Conservation (phyloP, 352 stramenopile genomes). For the Phytophthora pseudosyringae region DNA sequence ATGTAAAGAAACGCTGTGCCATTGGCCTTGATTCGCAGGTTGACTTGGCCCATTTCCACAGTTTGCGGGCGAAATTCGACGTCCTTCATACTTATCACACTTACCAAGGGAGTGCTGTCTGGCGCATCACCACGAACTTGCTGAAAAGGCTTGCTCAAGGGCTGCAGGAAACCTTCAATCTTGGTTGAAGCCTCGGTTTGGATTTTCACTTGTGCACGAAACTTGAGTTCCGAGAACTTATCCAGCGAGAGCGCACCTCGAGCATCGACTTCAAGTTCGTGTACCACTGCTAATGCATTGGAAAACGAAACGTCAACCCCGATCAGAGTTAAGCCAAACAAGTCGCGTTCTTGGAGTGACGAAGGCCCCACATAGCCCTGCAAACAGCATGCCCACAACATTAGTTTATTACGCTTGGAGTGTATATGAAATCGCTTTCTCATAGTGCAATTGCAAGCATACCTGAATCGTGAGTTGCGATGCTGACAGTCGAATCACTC, state of each 20-base stretch:
- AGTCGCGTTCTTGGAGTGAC: slow-evolving; percentile 42
- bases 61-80: slow-evolving; percentile 56
- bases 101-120: slow-evolving; percentile 35
- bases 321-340: slow-evolving; percentile 48
- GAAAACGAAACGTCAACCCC: slow-evolving; percentile 52
- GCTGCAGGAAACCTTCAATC: slow-evolving; percentile 57
- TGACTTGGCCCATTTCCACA: slow-evolving; percentile 52
- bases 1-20: slow-evolving; percentile 48
- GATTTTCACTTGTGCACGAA: slow-evolving; percentile 42
- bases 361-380: slow-evolving; percentile 63
- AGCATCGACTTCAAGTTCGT: slow-evolving; percentile 43
- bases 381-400: neutral
- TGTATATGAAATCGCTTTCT: neutral
- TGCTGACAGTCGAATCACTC: slow-evolving; percentile 40
- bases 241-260: slow-evolving; percentile 50
- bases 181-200: slow-evolving; percentile 37
- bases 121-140: neutral
- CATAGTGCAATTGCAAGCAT: neutral
- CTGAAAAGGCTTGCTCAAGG: slow-evolving; percentile 29
- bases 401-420: slow-evolving; percentile 4
- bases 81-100: slow-evolving; percentile 41
- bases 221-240: slow-evolving; percentile 78
- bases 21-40: slow-evolving; percentile 41
- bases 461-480: slow-evolving; percentile 61
- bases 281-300: slow-evolving; percentile 53